Conservation (phyloP, 768 basidiomycete species). For the Lentinus tigrinus region DNA sequence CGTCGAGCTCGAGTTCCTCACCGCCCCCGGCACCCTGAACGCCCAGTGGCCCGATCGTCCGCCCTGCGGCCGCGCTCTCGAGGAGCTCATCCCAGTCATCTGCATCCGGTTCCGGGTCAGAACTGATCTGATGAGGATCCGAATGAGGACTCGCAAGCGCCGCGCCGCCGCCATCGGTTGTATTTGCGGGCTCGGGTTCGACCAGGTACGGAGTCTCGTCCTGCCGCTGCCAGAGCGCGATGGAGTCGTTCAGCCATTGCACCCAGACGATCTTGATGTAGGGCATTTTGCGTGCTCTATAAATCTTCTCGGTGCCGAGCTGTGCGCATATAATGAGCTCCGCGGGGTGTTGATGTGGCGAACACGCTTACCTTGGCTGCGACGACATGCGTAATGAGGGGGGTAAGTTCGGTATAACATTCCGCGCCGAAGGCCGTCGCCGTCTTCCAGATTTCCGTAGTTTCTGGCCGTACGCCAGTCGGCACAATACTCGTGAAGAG, state of each 20-base stretch:
- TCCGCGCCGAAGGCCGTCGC: constrained; percentile 88
- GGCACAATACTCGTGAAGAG: constrained; percentile 96
- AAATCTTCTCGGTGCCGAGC: constrained; percentile 91
- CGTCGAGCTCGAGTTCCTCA: constrained; percentile 49
- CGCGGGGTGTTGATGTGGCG: not conserved
- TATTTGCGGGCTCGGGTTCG: constrained; percentile 48
- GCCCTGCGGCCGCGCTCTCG: constrained; percentile 15
- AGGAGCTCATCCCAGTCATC: constrained; percentile 62
- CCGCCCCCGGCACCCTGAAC: constrained; percentile 36
- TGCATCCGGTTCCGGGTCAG: constrained; percentile 62
- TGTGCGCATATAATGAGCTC: constrained; percentile 29
- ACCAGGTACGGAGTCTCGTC: constrained; percentile 78
- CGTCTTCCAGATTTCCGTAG: constrained; percentile 81
- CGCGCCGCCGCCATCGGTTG: constrained; percentile 25
- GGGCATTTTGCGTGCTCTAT: constrained; percentile 66
- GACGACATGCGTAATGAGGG: constrained; percentile 83
- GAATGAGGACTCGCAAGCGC: constrained; percentile 43
- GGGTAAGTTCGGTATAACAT: constrained; percentile 67
- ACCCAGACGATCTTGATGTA: constrained; percentile 84
- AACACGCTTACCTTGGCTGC: constrained; percentile 71
- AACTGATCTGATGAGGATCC: constrained; percentile 54
- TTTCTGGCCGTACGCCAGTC: constrained; percentile 76
- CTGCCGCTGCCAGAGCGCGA: constrained; percentile 84
- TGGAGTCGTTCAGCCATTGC: constrained; percentile 85
- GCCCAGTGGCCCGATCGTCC: constrained; percentile 27